phyloP scores from a whole-genome alignment of 805 yeast genomes.

The Yarrowia sp. region DNA sequence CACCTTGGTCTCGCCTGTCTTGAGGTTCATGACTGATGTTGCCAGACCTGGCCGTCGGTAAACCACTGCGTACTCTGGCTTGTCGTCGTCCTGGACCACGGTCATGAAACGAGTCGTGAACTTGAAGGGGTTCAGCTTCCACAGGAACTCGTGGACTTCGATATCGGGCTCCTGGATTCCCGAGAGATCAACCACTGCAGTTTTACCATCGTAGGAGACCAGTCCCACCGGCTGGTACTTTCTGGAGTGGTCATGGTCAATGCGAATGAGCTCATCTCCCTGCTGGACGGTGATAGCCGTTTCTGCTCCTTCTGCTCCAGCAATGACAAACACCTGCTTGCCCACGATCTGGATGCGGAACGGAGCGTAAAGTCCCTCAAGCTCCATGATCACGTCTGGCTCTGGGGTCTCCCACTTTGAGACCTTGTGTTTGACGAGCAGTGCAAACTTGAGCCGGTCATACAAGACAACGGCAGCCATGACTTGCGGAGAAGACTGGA shows the following conservation, averaged over 20 bases:
- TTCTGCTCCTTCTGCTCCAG: neutral
- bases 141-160: neutral
- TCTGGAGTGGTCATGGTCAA: neutral
- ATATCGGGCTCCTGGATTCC: neutral
- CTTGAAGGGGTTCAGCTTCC: slow-evolving; percentile 2
- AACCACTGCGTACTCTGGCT: neutral
- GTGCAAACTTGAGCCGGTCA: neutral
- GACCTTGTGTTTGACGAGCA: neutral
- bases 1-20: neutral
- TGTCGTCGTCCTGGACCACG: neutral
- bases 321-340: slow-evolving; percentile 3
- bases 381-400: neutral
- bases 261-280: neutral
- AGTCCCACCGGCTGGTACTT: neutral
- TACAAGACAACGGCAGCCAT: neutral
- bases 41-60: neutral
- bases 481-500: neutral
- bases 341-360: neutral
- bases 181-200: neutral
- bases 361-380: neutral
- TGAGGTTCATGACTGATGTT: neutral
- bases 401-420: neutral
- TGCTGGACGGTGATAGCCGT: neutral
- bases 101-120: neutral
- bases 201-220: neutral